Conservation (phyloP, 2,329 filamentous ascomycete species). For the Paraphoma sp. region DNA sequence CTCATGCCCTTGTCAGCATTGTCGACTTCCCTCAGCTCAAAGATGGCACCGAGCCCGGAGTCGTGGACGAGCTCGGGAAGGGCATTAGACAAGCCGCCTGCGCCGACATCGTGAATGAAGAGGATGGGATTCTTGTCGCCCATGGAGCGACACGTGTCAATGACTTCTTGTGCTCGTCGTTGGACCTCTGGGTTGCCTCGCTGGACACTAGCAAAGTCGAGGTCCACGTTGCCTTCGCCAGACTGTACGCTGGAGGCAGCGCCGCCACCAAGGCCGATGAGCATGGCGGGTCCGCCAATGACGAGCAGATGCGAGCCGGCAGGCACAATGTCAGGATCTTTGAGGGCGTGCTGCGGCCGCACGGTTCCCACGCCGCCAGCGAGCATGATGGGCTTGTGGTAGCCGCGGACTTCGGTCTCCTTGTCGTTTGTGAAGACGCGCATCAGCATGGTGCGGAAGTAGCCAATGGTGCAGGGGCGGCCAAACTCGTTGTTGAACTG, state of each 20-base stretch:
- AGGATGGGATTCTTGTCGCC: constrained; percentile 87
- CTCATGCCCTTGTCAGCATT: constrained; percentile 91
- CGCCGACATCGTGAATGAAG: constrained; percentile 97
- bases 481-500: constrained; percentile 99
- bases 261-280: constrained; percentile 94
- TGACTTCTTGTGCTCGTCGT: constrained; percentile 94
- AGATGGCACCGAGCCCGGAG: constrained; percentile 86
- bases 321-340: constrained; percentile 78
- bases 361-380: constrained; percentile 95
- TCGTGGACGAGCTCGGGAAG: constrained; percentile 91
- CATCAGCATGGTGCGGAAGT: constrained; percentile 88
- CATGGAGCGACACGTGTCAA: constrained; percentile 88
- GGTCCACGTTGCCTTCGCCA: constrained; percentile 84
- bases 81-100: constrained; percentile 84
- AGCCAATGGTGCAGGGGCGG: constrained; percentile 83
- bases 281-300: constrained; percentile 93
- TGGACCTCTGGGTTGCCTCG: constrained; percentile 97
- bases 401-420: constrained; percentile 78
- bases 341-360: constrained; percentile 87
- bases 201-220: constrained; percentile 97
- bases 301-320: constrained; percentile 92
- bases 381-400: constrained; percentile 99
- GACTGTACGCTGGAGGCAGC: constrained; percentile 91
- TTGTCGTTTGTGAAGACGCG: constrained; percentile 67
- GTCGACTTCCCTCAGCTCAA: constrained; percentile 93